A percentile compares a stretch with the other conserved stretches of the same genome.
phyloP scores from a whole-genome alignment of 2,329 filamentous ascomycete species.

The Penicillium janthinellum region DNA sequence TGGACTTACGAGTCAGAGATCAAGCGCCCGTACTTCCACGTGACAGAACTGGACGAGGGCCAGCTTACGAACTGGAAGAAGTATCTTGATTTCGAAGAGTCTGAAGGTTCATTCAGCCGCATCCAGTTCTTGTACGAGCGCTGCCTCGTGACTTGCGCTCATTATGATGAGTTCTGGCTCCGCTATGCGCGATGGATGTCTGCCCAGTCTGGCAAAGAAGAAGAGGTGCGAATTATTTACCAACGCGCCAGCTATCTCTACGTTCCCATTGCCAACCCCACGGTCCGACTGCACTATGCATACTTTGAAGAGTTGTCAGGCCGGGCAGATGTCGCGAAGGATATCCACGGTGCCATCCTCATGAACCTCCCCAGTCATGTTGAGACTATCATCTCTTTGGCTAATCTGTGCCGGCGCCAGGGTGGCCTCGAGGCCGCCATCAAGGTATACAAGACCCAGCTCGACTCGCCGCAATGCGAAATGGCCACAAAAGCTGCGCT shows the following conservation, averaged over 20 bases:
- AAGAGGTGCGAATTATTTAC: constrained; percentile 91
- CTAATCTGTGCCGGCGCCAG: constrained; percentile 82
- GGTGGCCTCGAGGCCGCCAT: constrained; percentile 82
- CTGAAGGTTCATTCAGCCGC: constrained; percentile 73
- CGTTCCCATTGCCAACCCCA: constrained; percentile 81
- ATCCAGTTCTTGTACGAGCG: constrained; percentile 88
- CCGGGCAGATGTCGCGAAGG: constrained; percentile 74
- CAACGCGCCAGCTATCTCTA: constrained; percentile 81
- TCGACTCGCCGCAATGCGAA: constrained; percentile 71
- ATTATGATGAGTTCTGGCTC: constrained; percentile 98
- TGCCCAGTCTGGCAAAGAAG: constrained; percentile 75
- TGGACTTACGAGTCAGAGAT: constrained; percentile 96
- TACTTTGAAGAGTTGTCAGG: constrained; percentile 89
- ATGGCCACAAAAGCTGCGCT: constrained; percentile 82
- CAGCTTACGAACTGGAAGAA: constrained; percentile 92
- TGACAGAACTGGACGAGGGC: constrained; percentile 83
- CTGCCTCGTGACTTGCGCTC: constrained; percentile 86
- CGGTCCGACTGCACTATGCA: constrained; percentile 85
- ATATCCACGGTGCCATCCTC: constrained; percentile 81
- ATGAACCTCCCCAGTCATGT: constrained; percentile 75
- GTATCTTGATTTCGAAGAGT: constrained; percentile 94
- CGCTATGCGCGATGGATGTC: constrained; percentile 96
- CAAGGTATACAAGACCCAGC: constrained; percentile 76
- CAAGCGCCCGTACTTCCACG: constrained; percentile 95
- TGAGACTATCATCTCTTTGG: constrained; percentile 84